Evolutionary conservation across 257 asterid genomes (phyloP).

Genomic region (Primulina huaijiensis): DNA sequence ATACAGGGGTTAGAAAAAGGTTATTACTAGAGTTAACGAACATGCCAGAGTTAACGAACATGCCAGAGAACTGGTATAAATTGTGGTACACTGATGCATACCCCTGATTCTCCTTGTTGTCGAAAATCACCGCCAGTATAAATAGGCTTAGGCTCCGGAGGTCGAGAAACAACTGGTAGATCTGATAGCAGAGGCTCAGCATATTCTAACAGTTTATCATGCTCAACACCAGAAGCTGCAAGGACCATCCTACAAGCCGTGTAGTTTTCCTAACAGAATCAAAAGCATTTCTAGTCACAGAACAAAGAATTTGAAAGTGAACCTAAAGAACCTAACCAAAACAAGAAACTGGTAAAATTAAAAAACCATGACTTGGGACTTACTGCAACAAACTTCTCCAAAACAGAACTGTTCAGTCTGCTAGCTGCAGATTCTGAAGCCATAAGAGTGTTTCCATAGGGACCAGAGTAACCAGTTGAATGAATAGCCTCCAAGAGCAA

Average conservation of each 20-base stretch:
- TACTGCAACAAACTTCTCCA: conserved; percentile 82
- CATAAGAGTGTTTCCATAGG: conserved; percentile 58
- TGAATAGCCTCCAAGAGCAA: conserved; percentile 84
- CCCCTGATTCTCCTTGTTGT: conserved; percentile 72
- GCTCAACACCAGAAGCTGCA: conserved; percentile 91
- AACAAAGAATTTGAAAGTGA: conserved; percentile 10
- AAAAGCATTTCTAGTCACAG: conserved; percentile 22
- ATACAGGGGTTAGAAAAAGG: neutral
- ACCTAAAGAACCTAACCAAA: neutral
- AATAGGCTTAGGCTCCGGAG: conserved; percentile 50
- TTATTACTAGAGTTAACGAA: conserved; percentile 6
- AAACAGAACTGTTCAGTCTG: conserved; percentile 49
- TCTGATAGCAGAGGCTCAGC: conserved; percentile 85
- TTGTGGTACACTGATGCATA: conserved; percentile 32
- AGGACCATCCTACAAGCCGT: conserved; percentile 83
- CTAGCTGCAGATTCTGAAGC: conserved; percentile 63
- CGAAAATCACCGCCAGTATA: conserved; percentile 89
- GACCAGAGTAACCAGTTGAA: conserved; percentile 72
- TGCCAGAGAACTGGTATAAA: conserved; percentile 10
- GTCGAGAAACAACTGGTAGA: conserved; percentile 43
- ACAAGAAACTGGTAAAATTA: neutral
- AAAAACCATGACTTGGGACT: conserved; percentile 30
- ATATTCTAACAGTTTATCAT: conserved; percentile 62
- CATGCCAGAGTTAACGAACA: neutral
- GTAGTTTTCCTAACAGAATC: conserved; percentile 55